These are phyloP conservation scores for Oenanthe javanica DNA, from an alignment of 140 eudicot genomes.

Conservation along the genomic window DNA sequence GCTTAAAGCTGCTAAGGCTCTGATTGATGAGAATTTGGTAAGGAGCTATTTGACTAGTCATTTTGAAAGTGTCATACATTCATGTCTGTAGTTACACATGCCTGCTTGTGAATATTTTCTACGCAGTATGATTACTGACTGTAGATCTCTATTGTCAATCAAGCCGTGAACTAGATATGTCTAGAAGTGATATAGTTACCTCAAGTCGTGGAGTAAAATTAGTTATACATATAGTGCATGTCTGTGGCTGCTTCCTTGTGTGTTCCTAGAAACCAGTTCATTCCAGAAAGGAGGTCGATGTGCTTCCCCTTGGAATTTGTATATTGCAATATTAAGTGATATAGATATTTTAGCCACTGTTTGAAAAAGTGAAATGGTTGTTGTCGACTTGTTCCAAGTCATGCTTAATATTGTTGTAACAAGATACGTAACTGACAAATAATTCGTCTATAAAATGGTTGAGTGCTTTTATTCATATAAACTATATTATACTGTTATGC, in stretches of 20 bases:
- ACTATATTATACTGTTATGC: not conserved
- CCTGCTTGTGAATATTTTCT: not conserved
- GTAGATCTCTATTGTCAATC: not conserved
- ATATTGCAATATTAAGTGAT: not conserved
- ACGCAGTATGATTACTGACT: not conserved
- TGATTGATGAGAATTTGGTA: constrained; percentile 82
- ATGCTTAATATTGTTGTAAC: not conserved
- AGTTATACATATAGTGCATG: not conserved
- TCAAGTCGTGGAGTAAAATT: not conserved
- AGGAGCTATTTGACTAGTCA: constrained; percentile 14
- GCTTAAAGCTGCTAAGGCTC: constrained; percentile 61
- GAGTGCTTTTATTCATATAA: not conserved
- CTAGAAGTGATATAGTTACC: not conserved
- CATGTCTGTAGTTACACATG: not conserved
- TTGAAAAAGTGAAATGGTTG: not conserved
- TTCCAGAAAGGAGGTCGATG: not conserved
- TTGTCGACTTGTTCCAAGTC: not conserved
- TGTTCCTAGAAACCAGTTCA: not conserved
- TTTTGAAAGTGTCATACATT: not conserved
- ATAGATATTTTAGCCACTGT: not conserved
- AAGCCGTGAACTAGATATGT: not conserved
- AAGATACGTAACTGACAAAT: not conserved
- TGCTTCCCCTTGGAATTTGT: not conserved
- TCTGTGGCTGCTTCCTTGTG: not conserved
- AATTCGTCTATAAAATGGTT: not conserved